Base-by-base conservation (phyloP, 352 stramenopile species). In the Saprolegnia parasitica region DNA sequence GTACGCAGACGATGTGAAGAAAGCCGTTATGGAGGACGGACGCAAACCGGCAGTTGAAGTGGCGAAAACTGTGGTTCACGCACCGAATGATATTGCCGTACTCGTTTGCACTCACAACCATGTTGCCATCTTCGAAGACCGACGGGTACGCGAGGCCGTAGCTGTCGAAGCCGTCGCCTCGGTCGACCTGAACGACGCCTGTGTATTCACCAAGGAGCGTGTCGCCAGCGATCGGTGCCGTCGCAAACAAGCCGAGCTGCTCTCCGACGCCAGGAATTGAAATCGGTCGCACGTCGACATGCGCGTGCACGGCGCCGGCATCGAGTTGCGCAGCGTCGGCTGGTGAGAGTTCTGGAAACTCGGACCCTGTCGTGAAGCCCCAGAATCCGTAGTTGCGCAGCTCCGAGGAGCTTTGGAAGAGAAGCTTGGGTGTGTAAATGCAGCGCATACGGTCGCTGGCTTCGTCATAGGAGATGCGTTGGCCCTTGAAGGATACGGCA, bases 321-420 rank as follows among this genome's bases (percentile, higher is more conserved):
- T 73, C 74, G n/a, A 91, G 76, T 49, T 75, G 68, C 9, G 71
- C 66, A 15, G 83, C 78, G 65, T 93, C 81, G 39, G 78, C 79
- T 56, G 88, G 81, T 26, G 72, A 73, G 24, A 90, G 73, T 62
- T 86, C 78, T 4, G 50, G 50, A 56, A 65, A 66, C 16, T 35
- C 50, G 1, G 24, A 47, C 24, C 61, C 23, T 1, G 61, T 32
- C 21, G 80, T 82, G 66, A 89, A 91, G 26, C 83, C 84, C 78
- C 83, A 90, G 71, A 90, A 92, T 26, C 64, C 79, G 66, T 93
- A 93, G 67, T 91, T 93, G 39, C 80, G 74, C 67, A 93, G 73
- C 78, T 90, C 74, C 13, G 73, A 70, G 65, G 83, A 79, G 55
- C 81, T 76, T 72, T 90, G 78, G 72, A 91, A 93, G 20, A 91